Conservation (phyloP, 192 early-diverging fungal genomes). For the Chytriomyces sp. region DNA sequence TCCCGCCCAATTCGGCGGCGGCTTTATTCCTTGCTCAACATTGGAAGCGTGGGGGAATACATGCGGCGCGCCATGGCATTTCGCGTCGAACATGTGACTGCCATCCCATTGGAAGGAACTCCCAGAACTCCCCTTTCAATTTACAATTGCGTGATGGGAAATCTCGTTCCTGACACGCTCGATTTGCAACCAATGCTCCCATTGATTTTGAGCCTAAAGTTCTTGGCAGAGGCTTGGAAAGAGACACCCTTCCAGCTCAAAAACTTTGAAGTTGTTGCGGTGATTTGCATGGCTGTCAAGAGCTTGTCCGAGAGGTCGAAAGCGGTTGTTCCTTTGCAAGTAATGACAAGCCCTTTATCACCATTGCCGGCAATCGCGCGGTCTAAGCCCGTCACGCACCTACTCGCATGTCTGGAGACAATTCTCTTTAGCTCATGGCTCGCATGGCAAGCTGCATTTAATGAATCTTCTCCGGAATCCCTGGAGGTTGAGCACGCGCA, state of each 20-base stretch:
- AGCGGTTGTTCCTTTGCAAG: not conserved
- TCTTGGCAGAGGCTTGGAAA: not conserved
- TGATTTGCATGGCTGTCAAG: conserved; percentile 16
- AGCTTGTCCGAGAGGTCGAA: not conserved
- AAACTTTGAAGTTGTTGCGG: conserved; percentile 25
- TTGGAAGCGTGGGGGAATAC: conserved; percentile 7
- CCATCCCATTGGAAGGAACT: not conserved
- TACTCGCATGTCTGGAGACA: conserved; percentile 20
- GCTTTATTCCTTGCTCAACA: conserved; percentile 16
- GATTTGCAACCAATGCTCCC: too few relatives aligned
- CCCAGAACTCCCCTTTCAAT: not conserved
- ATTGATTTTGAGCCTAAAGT: not conserved
- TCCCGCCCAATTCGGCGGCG: conserved; percentile 20
- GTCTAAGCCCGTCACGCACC: conserved; percentile 15
- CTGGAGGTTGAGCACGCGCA: conserved; percentile 6
- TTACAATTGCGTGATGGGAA: conserved; percentile 3
- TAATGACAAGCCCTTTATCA: not conserved
- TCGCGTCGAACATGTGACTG: conserved; percentile 8
- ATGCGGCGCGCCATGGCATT: conserved; percentile 2
- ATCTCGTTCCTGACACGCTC: too few relatives aligned
- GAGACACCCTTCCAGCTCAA: conserved; percentile 3
- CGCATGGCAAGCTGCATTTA: not conserved
- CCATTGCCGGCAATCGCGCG: not conserved
- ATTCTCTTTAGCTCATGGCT: conserved; percentile 17
- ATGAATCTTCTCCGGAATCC: not conserved